Base-by-base conservation (phyloP, 306 rosid genomes). In the Rubus idaeus region DNA sequence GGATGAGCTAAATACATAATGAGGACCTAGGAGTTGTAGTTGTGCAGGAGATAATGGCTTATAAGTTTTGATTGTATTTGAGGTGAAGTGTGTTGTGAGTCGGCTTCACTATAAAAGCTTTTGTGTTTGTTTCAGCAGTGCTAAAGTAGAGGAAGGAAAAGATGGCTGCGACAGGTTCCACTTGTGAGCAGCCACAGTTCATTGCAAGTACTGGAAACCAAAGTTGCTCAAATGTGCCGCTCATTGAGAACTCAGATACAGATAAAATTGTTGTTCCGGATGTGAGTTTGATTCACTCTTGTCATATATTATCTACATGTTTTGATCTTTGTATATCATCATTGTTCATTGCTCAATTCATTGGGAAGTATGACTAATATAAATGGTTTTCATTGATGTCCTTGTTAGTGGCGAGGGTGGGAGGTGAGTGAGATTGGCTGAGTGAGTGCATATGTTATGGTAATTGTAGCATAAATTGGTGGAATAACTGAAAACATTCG, bases 211-310 rank as follows among this genome's bases (percentile, higher is more conserved):
- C 96, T 39, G 97, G 90, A 64, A 90, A 88, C 71, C 85, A 83
- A 64, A 92, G 84, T 80, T 66, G 71, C 70, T 87, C 97, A 6
- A 85, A 90, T 77, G 93, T 85, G 1, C 97, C 97, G 0, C 85
- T 95, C 37, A 95, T 92, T 76, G 92, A 90, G 61, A 84, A 86
- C 84, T 60, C 96, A 0, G 89, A 90, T 57, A 40, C 87, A 55
- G 82, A 83, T 46, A 91, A 90, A 83, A 88, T 95, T 82, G 86
- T 88, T 74, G 97, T 95, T 73, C 97, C 97, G 56, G 99, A 95
- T 82, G 99, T 95, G 84, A 92, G 99, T 84, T 74, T 84, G 23
- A n/a, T 57, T 23, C 3, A 40, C 44, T 39, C 5, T 45, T 45
- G 14, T 12, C 41, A 55, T 12, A 11, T 4, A 51, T 20, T 35